Evolutionary conservation across 805 yeast genomes (phyloP).

Genomic region (Yamadazyma endophytica): DNA sequence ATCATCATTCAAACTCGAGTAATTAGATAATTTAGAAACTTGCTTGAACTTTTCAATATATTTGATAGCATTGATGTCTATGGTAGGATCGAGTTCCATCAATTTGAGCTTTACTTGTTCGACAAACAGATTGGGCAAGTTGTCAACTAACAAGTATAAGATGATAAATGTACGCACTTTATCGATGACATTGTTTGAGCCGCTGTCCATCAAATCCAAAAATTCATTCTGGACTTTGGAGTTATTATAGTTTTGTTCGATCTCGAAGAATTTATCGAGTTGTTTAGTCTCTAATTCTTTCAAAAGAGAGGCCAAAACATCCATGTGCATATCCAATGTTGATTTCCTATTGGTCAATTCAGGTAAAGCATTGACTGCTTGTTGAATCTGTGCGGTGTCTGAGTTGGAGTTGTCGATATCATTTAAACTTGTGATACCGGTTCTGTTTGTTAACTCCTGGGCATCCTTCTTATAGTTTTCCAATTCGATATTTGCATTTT

Average conservation of each 20-base stretch:
- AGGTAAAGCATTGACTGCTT: slow-evolving; percentile 89
- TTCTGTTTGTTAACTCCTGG: slow-evolving; percentile 72
- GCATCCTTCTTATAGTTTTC: slow-evolving; percentile 83
- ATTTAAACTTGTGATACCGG: slow-evolving; percentile 67
- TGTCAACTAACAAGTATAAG: slow-evolving; percentile 54
- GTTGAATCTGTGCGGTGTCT: slow-evolving; percentile 68
- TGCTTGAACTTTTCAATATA: slow-evolving; percentile 84
- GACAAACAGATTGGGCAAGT: slow-evolving; percentile 28
- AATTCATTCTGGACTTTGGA: slow-evolving; percentile 56
- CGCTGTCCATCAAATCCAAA: slow-evolving; percentile 51
- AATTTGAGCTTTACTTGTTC: slow-evolving; percentile 64
- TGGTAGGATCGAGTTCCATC: slow-evolving; percentile 40
- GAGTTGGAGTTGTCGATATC: slow-evolving; percentile 56
- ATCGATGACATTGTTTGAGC: slow-evolving; percentile 58
- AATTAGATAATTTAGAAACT: slow-evolving; percentile 19
- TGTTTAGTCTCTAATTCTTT: slow-evolving; percentile 82
- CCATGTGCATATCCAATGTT: slow-evolving; percentile 95
- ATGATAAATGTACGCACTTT: slow-evolving; percentile 87
- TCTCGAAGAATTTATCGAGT: slow-evolving; percentile 87
- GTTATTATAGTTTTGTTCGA: slow-evolving; percentile 78
- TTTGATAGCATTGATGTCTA: slow-evolving; percentile 60
- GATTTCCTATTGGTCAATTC: slow-evolving; percentile 85
- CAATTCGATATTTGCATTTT: slow-evolving; percentile 83
- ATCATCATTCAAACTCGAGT: slow-evolving; percentile 14
- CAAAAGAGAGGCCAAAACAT: slow-evolving; percentile 78